Evolutionary conservation across 1,284 basidiomycete genomes (phyloP).

Genomic region (Cryptococcus sp.): DNA sequence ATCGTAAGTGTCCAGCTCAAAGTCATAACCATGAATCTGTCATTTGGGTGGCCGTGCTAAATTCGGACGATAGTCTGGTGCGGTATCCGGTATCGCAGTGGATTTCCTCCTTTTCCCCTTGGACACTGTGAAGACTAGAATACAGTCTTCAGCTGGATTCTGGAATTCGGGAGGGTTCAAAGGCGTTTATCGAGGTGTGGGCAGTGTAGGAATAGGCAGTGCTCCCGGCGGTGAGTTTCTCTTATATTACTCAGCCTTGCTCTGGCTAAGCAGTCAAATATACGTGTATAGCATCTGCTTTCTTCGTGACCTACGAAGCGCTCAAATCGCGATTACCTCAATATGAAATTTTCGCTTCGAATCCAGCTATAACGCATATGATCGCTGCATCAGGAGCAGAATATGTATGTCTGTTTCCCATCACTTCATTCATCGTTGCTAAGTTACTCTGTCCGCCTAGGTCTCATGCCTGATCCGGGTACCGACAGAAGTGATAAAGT

Average conservation of each 20-base stretch:
- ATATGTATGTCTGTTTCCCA: constrained; percentile 60
- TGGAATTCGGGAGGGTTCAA: constrained; percentile 80
- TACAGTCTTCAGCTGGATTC: constrained; percentile 89
- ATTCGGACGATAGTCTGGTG: constrained; percentile 66
- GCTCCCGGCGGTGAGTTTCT: constrained; percentile 83
- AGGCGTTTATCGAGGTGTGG: constrained; percentile 91
- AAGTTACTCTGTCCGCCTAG: constrained; percentile 53
- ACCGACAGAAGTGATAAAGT: constrained; percentile 92
- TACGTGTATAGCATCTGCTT: constrained; percentile 70
- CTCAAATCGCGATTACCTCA: constrained; percentile 72
- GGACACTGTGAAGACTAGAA: constrained; percentile 92
- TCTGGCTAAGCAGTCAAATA: too few relatives aligned
- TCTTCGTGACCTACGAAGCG: constrained; percentile 93
- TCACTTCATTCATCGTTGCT: background rate
- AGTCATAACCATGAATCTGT: too few relatives aligned
- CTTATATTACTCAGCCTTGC: background rate
- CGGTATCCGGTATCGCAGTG: constrained; percentile 81
- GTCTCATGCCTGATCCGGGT: constrained; percentile 90
- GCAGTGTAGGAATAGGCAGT: constrained; percentile 92
- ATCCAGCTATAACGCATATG: constrained; percentile 75
- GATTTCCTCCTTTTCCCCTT: constrained; percentile 96
- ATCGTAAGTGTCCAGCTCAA: constrained; percentile 26
- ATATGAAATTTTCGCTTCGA: constrained; percentile 54
- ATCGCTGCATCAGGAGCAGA: constrained; percentile 77
- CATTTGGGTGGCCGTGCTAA: background rate